Conservation (phyloP, 2,329 filamentous ascomycete genomes). For the Aspergillus udagawae region DNA sequence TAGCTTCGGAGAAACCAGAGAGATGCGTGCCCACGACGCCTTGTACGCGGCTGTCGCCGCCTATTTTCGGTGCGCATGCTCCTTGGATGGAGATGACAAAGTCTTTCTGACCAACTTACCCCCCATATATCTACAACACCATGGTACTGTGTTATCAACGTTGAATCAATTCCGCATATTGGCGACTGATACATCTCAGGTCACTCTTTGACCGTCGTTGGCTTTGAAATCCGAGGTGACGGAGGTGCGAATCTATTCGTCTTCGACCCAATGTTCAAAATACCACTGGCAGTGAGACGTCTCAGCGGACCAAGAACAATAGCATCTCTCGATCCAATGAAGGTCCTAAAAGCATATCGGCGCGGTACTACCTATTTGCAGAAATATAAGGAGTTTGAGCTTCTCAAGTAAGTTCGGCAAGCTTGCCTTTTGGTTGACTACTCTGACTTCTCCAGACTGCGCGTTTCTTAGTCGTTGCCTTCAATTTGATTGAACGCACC, state of each 20-base stretch:
- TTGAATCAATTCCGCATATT: background rate
- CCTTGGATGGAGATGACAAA: constrained; percentile 51
- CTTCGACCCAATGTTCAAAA: constrained; percentile 81
- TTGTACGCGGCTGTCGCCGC: constrained; percentile 66
- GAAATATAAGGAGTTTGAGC: constrained; percentile 73
- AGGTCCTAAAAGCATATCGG: constrained; percentile 68
- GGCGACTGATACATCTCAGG: constrained; percentile 43
- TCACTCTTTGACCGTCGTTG: constrained; percentile 87
- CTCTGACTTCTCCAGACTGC: constrained; percentile 8
- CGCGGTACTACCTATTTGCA: constrained; percentile 64
- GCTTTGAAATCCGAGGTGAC: constrained; percentile 66
- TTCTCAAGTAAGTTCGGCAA: constrained; percentile 56
- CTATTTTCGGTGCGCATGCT: constrained; percentile 64
- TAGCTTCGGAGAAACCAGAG: constrained; percentile 50
- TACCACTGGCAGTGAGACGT: constrained; percentile 60
- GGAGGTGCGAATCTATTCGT: constrained; percentile 70
- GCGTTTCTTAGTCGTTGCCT: background rate
- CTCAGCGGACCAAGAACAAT: constrained; percentile 47
- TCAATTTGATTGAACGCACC: background rate
- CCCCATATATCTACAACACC: constrained; percentile 87
- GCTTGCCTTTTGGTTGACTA: background rate
- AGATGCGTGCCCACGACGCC: constrained; percentile 47
- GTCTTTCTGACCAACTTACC: constrained; percentile 69
- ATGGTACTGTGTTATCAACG: constrained; percentile 44
- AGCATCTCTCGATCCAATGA: constrained; percentile 43